Conservation (phyloP, 176 grass and related monocot genomes). For the Zoysia pacifica region DNA sequence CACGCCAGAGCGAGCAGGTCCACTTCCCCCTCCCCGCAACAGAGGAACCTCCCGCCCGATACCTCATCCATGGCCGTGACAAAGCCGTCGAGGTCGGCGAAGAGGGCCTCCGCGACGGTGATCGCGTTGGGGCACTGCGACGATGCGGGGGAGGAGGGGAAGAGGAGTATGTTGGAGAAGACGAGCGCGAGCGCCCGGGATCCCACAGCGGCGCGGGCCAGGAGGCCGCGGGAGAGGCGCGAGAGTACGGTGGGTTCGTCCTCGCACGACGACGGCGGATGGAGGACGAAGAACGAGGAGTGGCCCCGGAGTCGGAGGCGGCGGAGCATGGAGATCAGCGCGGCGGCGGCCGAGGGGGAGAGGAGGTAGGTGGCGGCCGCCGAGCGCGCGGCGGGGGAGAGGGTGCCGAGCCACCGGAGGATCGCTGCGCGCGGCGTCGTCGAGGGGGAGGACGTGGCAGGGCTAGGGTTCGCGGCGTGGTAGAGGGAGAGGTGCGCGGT, state of each 20-base stretch:
- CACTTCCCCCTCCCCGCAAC: conserved; percentile 46
- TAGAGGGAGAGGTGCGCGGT: conserved; percentile 92
- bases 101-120: conserved; percentile 69
- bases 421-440: conserved; percentile 59
- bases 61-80: conserved; percentile 82
- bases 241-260: conserved; percentile 60
- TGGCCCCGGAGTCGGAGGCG: conserved; percentile 73
- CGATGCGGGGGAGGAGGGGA: conserved; percentile 51
- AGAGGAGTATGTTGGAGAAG: conserved; percentile 53
- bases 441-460: not conserved
- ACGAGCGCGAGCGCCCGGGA: conserved; percentile 40
- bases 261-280: conserved; percentile 35
- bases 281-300: conserved; percentile 87
- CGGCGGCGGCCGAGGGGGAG: conserved; percentile 35
- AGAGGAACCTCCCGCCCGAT: conserved; percentile 74
- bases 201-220: conserved; percentile 57
- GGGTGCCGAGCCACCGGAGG: conserved; percentile 84
- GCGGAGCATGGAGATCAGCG: conserved; percentile 66
- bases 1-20: conserved; percentile 35
- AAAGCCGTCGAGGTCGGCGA: conserved; percentile 67
- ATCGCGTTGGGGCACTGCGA: conserved; percentile 43
- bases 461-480: conserved; percentile 57
- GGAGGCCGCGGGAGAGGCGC: conserved; percentile 79
- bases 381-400: conserved; percentile 51
- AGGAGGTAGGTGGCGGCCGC: conserved; percentile 58